Conservation (phyloP, 2,329 filamentous ascomycete species). For the Botrytis porri region DNA sequence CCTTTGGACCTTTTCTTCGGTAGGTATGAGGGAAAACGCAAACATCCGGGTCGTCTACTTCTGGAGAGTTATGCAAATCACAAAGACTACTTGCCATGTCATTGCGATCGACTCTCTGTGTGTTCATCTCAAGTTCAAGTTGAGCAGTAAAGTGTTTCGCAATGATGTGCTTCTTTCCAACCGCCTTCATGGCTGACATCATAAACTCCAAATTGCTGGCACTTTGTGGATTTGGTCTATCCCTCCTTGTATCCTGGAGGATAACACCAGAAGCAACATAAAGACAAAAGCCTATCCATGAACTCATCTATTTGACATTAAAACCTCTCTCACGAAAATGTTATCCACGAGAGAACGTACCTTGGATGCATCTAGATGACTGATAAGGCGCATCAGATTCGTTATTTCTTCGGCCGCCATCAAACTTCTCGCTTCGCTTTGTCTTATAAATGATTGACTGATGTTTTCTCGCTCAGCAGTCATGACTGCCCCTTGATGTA, state of each 20-base stretch:
- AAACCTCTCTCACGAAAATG: not conserved
- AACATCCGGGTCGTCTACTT: not conserved
- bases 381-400: constrained; percentile 76
- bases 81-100: not conserved
- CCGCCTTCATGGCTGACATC: constrained; percentile 71
- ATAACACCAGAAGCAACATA: constrained; percentile 86
- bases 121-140: constrained; percentile 74
- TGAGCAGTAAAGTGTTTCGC: constrained; percentile 85
- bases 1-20: not conserved
- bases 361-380: constrained; percentile 61
- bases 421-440: constrained; percentile 70
- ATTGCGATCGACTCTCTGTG: constrained; percentile 19
- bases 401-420: constrained; percentile 82
- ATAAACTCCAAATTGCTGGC: constrained; percentile 67
- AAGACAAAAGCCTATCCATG: constrained; percentile 76
- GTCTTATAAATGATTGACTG: constrained; percentile 60
- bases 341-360: constrained; percentile 16
- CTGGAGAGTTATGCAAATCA: not conserved
- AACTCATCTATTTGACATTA: constrained; percentile 58
- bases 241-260: constrained; percentile 64
- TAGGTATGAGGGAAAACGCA: not conserved
- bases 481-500: constrained; percentile 85
- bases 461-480: constrained; percentile 73
- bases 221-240: constrained; percentile 25
- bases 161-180: constrained; percentile 70